Percentiles rank a stretch among this genome's conserved stretches.
Conservation (phyloP, 805 yeast species). For the Wickerhamomyces alni region DNA sequence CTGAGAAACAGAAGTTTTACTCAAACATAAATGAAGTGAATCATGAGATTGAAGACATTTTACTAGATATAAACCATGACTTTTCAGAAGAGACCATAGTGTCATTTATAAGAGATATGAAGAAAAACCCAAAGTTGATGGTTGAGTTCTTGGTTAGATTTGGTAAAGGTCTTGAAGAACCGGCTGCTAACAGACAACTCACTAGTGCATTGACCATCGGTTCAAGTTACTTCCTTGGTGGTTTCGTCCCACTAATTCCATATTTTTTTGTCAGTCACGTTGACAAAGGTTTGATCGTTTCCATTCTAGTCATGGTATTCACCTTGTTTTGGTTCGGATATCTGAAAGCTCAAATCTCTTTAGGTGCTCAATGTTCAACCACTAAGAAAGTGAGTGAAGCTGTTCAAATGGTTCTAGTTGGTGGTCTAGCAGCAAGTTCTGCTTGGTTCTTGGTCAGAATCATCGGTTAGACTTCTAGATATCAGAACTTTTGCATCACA, state of each 20-base stretch:
- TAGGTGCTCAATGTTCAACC: slow-evolving; percentile 69
- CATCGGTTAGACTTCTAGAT: slow-evolving; percentile 40
- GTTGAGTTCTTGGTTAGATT: slow-evolving; percentile 82
- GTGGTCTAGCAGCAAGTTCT: slow-evolving; percentile 96
- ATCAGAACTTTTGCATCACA: not conserved
- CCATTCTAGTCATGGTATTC: slow-evolving; percentile 75
- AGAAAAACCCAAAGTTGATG: slow-evolving; percentile 69
- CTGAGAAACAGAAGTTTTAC: slow-evolving; percentile 64
- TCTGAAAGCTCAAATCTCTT: slow-evolving; percentile 75
- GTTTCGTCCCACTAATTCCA: slow-evolving; percentile 86
- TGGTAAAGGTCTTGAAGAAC: slow-evolving; percentile 93
- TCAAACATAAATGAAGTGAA: slow-evolving; percentile 58
- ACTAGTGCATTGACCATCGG: slow-evolving; percentile 90
- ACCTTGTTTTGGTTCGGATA: slow-evolving; percentile 87
- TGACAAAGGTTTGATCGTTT: slow-evolving; percentile 65
- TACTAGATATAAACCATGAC: slow-evolving; percentile 57
- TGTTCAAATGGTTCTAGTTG: slow-evolving; percentile 86
- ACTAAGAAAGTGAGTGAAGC: slow-evolving; percentile 69
- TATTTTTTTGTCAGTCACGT: slow-evolving; percentile 81
- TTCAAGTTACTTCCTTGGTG: slow-evolving; percentile 82
- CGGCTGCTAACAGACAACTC: slow-evolving; percentile 85
- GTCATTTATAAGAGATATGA: slow-evolving; percentile 71
- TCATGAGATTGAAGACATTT: slow-evolving; percentile 75
- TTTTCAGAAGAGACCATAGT: slow-evolving; percentile 66
- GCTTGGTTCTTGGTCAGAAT: slow-evolving; percentile 89